These are phyloP conservation scores for Dillenia turbinata DNA, from an alignment of 164 flowering plant genomes.

Conservation along the genomic window DNA sequence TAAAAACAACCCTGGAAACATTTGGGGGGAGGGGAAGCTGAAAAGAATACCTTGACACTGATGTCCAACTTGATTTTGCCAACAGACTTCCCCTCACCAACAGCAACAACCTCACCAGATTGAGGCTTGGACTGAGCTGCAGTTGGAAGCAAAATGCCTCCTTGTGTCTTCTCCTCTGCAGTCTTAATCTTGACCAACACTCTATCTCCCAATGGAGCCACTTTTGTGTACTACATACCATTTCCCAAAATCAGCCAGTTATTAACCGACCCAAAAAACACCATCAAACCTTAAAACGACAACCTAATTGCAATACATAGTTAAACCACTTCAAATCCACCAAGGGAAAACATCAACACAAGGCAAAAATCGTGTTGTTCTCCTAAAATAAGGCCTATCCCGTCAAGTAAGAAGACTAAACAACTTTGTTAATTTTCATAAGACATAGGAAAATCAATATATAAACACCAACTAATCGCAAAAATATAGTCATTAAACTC, in stretches of 20 bases:
- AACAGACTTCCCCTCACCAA: constrained; percentile 85
- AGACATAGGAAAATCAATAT: not conserved
- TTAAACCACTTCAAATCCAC: too few relatives aligned
- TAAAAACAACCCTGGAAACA: not conserved
- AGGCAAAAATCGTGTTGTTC: too few relatives aligned
- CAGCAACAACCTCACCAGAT: constrained; percentile 90
- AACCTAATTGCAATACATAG: not conserved
- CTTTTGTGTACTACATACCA: constrained; percentile 60
- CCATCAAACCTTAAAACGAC: not conserved
- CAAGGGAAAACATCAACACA: too few relatives aligned
- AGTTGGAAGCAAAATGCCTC: constrained; percentile 86
- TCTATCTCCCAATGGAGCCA: constrained; percentile 90
- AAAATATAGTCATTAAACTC: not conserved
- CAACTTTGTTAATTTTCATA: not conserved
- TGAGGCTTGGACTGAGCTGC: constrained; percentile 82
- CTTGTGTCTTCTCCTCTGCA: constrained; percentile 71
- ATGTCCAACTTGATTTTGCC: constrained; percentile 65
- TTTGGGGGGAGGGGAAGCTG: not conserved
- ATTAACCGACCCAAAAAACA: not conserved
- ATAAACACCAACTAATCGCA: not conserved
- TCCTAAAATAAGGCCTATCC: not conserved
- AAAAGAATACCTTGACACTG: constrained; percentile 49
- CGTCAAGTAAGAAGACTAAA: not conserved
- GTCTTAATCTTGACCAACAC: constrained; percentile 73
- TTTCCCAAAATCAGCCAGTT: too few relatives aligned